phyloP scores from a whole-genome alignment of 2,329 filamentous ascomycete genomes.

The Podosphaera aphanis region DNA sequence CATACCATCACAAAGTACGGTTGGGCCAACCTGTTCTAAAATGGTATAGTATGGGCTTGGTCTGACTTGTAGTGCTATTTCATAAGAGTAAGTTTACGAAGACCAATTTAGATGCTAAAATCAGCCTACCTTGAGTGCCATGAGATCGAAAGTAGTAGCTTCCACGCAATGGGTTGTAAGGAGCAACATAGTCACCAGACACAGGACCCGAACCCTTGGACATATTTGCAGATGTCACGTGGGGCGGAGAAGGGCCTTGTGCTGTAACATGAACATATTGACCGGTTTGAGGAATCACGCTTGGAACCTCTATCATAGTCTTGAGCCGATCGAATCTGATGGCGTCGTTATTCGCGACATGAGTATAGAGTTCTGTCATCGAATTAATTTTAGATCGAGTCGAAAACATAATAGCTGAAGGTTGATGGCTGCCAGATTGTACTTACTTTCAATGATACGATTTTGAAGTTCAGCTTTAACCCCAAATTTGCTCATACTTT shows the following conservation, averaged over 20 bases:
- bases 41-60: constrained; percentile 70
- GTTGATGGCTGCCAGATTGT: not conserved
- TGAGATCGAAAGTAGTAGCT: not conserved
- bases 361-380: not conserved
- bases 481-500: constrained; percentile 55
- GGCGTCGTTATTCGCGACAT: constrained; percentile 5
- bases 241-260: no score
- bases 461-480: constrained; percentile 65
- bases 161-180: not conserved
- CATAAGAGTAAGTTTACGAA: no score
- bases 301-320: constrained; percentile 10
- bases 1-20: constrained; percentile 52
- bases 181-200: not conserved
- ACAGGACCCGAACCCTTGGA: not conserved
- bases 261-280: not conserved
- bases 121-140: not conserved
- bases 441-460: constrained; percentile 58
- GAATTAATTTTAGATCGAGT: not conserved
- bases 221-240: not conserved
- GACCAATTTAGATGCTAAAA: not conserved
- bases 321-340: constrained; percentile 11
- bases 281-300: not conserved
- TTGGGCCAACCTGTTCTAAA: constrained; percentile 35
- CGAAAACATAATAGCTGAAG: not conserved
- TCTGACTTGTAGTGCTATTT: constrained; percentile 31